These are phyloP conservation scores for Filobasidium floriforme DNA, from an alignment of 768 basidiomycete species.

Conservation along the genomic window DNA sequence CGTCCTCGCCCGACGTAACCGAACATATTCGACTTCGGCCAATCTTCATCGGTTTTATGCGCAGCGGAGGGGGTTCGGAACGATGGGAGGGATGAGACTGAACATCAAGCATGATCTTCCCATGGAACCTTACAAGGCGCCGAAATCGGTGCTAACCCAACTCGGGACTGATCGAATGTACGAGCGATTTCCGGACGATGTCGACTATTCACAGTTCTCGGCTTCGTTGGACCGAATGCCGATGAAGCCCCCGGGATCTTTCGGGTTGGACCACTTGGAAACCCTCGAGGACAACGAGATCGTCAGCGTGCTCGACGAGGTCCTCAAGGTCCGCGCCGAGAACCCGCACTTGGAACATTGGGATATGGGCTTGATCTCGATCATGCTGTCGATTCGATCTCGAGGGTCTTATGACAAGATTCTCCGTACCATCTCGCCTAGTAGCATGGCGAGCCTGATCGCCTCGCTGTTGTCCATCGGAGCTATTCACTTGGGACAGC, in stretches of 20 bases:
- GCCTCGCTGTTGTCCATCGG: neutral
- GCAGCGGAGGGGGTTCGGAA: neutral
- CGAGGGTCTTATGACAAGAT: neutral
- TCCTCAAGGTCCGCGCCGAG: neutral
- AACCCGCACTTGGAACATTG: neutral
- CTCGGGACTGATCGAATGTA: neutral
- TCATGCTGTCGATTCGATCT: slow-evolving; percentile 9
- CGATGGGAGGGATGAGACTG: neutral
- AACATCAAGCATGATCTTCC: slow-evolving; percentile 1
- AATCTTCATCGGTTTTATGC: neutral
- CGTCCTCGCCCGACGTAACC: neutral
- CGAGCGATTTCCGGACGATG: slow-evolving; percentile 1
- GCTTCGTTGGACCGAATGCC: neutral
- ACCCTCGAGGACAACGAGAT: neutral
- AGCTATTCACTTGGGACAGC: neutral
- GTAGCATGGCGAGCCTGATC: neutral
- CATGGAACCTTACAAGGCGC: neutral
- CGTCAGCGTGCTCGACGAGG: slow-evolving; percentile 4
- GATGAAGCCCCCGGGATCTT: neutral
- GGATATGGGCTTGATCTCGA: slow-evolving; percentile 7
- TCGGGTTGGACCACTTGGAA: slow-evolving; percentile 1
- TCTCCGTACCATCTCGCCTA: neutral
- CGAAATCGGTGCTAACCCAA: neutral
- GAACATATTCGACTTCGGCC: neutral
- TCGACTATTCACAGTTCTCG: slow-evolving; percentile 3